These are phyloP conservation scores for Blumeriella jaapii DNA, from an alignment of 2,329 filamentous ascomycete species.

Conservation along the genomic window DNA sequence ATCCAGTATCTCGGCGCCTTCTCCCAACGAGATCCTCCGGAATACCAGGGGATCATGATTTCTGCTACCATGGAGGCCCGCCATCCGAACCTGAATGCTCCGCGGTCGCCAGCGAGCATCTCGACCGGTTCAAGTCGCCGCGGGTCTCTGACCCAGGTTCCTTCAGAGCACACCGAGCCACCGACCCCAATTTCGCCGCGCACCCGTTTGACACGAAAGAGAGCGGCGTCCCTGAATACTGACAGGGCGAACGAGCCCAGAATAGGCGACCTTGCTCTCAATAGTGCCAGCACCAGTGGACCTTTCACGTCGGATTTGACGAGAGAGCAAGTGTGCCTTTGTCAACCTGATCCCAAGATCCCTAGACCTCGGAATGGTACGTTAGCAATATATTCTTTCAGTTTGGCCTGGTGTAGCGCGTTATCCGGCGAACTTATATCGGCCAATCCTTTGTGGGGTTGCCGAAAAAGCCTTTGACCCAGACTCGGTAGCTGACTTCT, in stretches of 20 bases:
- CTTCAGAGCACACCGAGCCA: conserved; percentile 17
- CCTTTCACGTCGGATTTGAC: conserved; percentile 16
- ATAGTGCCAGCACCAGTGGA: conserved; percentile 19
- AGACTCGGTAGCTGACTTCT: conserved; percentile 25
- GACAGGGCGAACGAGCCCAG: conserved; percentile 22
- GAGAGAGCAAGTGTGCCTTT: conserved; percentile 47
- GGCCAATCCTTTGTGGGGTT: conserved; percentile 15
- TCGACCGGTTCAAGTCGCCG: conserved; percentile 23
- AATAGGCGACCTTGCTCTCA: conserved; percentile 22
- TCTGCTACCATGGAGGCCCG: conserved; percentile 13
- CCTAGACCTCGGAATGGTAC: conserved; percentile 60
- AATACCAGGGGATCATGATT: conserved; percentile 17
- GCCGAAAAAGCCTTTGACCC: conserved; percentile 16
- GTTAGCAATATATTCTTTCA: conserved; percentile 27
- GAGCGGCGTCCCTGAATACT: conserved; percentile 25
- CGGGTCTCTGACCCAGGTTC: conserved; percentile 17
- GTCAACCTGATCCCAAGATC: conserved; percentile 60
- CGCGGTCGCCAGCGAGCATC: conserved; percentile 21
- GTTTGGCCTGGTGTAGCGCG: conserved; percentile 13
- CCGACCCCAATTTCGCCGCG: conserved; percentile 20
- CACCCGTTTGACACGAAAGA: conserved; percentile 24
- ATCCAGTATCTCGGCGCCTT: conserved; percentile 8
- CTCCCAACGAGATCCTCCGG: conserved; percentile 6
- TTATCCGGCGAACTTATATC: conserved; percentile 6
- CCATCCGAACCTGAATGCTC: conserved; percentile 13